phyloP scores from a whole-genome alignment of 768 basidiomycete species.

The Tricholoma bakamatsutake region DNA sequence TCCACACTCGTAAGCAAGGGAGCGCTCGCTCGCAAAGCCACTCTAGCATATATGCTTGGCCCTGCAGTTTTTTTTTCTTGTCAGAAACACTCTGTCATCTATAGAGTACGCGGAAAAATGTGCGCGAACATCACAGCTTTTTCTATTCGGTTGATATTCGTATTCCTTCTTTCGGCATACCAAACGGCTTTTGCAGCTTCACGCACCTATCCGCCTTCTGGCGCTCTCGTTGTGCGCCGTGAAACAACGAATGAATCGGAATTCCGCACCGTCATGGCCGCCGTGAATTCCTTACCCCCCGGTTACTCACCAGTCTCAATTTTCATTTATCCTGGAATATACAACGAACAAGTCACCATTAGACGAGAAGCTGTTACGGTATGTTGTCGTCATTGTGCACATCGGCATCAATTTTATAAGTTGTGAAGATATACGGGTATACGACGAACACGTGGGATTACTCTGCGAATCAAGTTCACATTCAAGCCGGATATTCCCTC shows the following conservation, averaged over 20 bases:
- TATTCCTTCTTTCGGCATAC: conserved; percentile 3
- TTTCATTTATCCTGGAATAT: conserved; percentile 45
- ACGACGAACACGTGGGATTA: conserved; percentile 35
- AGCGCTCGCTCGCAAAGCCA: no score
- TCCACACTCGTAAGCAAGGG: no score
- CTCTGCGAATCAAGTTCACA: conserved; percentile 32
- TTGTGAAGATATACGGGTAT: conserved; percentile 36
- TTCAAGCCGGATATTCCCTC: conserved; percentile 31
- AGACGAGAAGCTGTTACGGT: conserved; percentile 39
- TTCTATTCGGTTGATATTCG: neutral
- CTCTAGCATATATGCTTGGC: no score
- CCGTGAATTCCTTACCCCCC: conserved; percentile 38
- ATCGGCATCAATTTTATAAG: neutral
- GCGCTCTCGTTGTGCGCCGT: conserved; percentile 35
- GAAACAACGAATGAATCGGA: conserved; percentile 34
- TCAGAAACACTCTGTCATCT: no score
- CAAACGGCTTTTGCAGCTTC: conserved; percentile 23
- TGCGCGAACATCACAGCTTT: neutral
- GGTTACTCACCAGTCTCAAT: no score
- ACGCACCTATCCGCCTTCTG: conserved; percentile 37
- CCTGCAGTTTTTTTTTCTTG: no score
- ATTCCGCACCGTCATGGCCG: conserved; percentile 33
- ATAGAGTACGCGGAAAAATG: neutral
- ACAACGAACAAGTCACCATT: conserved; percentile 39
- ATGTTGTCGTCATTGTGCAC: neutral